Evolutionary conservation across 768 basidiomycete species (phyloP), one percentile per base, ranked within the genome.

Genomic region (Leucosporidium scottii): DNA sequence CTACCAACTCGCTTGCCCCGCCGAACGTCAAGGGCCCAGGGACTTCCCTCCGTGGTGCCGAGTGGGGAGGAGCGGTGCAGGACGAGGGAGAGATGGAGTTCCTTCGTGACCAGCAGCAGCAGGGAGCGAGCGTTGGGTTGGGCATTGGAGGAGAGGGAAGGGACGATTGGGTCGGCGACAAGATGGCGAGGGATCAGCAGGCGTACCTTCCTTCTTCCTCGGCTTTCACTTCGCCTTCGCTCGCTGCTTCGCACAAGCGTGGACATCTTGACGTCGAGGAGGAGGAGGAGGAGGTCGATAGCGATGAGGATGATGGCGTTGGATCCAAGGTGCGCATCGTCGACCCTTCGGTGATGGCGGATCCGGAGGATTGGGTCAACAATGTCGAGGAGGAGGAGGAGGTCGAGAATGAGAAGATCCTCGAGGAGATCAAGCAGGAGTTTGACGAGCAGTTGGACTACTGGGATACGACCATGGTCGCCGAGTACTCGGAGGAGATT

Each of bases 401-500:
- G 21, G 59, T 70, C 27, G 67, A 75, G 55, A 78, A 75, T 49
- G 72, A 77, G 66, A 61, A 71, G 63, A 82, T 90, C 76, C 80
- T 98, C 34, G 81, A 85, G 25, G 81, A 83, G 31, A 81, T 99
- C 67, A 85, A 86, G 62, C 77, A 77, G 58, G 79, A 78, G 48
- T 87, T 85, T 77, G 84, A 87, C 49, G 86, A 86, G 65, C 88
- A 94, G 69, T 79, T 85, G 51, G 89, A 90, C 83, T 86, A 78
- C 76, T 84, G 83, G 67, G 92, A 96, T 79, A 88, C 89, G 53
- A 90, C 90, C 1, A 94, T 99, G 93, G 94, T 96, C 51, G 91
- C 93, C 23, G 96, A 99, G 78, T 99, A 99, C 76, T 84, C 92
- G n/a, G 92, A 97, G 20, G 94, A 99, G 65, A 98, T 99, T 78